Conservation (phyloP, 1,284 basidiomycete genomes). For the Porodaedalea pini region DNA sequence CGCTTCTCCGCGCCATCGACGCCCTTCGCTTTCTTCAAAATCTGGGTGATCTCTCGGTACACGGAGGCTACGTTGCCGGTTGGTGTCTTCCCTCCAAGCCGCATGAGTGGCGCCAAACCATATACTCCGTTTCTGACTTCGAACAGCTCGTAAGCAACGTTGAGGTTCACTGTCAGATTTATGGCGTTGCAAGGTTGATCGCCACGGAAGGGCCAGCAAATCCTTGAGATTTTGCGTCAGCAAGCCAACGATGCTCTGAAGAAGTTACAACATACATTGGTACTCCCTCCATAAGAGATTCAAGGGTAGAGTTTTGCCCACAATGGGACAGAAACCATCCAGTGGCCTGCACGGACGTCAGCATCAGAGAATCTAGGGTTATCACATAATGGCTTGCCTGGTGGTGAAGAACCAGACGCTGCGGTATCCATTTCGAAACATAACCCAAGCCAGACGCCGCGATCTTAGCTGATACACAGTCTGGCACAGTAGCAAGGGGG, state of each 20-base stretch:
- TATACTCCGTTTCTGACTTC: slow-evolving; percentile 28
- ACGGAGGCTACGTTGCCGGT: neutral
- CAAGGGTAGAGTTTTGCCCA: slow-evolving; percentile 19
- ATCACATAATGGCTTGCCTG: too few species aligned
- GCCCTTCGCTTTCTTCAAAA: slow-evolving; percentile 1
- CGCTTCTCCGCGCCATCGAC: slow-evolving; percentile 6
- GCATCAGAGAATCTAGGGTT: neutral
- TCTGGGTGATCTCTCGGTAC: neutral
- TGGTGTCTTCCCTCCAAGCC: slow-evolving; percentile 10
- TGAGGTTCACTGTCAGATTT: slow-evolving; percentile 23
- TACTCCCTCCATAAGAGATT: slow-evolving; percentile 18
- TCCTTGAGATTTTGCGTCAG: slow-evolving; percentile 21
- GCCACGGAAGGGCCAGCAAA: slow-evolving; percentile 27
- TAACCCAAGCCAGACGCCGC: slow-evolving; percentile 12
- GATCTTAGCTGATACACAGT: slow-evolving; percentile 1
- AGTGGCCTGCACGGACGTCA: slow-evolving; percentile 17
- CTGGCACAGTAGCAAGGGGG: slow-evolving; percentile 10
- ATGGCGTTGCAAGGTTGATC: slow-evolving; percentile 28
- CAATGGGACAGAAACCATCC: slow-evolving; percentile 21
- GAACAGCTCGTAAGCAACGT: slow-evolving; percentile 29
- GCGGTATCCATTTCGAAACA: slow-evolving; percentile 20
- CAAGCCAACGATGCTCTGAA: slow-evolving; percentile 1
- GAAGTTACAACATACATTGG: slow-evolving; percentile 14
- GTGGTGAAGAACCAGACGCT: slow-evolving; percentile 19
- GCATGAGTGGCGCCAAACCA: slow-evolving; percentile 23